Conservation (phyloP, 805 yeast genomes). For the Saccharomyces paradoxus region DNA sequence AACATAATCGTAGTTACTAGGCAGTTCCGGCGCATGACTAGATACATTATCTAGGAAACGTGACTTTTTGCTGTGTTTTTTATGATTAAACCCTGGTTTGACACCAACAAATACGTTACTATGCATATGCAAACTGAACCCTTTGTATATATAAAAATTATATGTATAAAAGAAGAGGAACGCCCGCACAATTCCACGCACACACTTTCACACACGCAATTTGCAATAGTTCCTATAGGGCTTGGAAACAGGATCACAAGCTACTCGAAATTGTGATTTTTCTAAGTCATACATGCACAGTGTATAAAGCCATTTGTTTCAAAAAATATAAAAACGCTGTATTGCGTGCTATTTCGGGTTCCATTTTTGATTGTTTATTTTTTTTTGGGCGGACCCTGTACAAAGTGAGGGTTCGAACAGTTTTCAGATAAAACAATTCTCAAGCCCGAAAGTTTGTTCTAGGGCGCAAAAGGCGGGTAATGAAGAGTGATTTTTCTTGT, state of each 20-base stretch:
- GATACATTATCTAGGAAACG: constrained; percentile 14
- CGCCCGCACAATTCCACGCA: neutral
- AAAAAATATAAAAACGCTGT: neutral
- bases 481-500: neutral
- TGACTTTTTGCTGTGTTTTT: constrained; percentile 2
- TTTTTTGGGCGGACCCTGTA: neutral
- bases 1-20: constrained; percentile 39
- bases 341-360: neutral
- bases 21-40: constrained; percentile 1
- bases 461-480: neutral
- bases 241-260: neutral
- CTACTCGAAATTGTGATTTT: neutral
- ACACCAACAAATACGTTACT: constrained; percentile 38
- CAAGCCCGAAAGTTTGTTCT: neutral
- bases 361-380: neutral
- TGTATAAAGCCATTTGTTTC: neutral
- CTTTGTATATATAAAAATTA: neutral
- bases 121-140: constrained; percentile 11
- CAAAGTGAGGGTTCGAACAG: neutral
- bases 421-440: neutral
- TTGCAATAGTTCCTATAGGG: neutral
- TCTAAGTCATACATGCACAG: neutral
- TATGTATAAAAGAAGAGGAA: neutral
- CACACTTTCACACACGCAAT: neutral
- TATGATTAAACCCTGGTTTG: constrained; percentile 32